phyloP scores from a whole-genome alignment of 2,329 filamentous ascomycete species.

The Nemania bipapillata region DNA sequence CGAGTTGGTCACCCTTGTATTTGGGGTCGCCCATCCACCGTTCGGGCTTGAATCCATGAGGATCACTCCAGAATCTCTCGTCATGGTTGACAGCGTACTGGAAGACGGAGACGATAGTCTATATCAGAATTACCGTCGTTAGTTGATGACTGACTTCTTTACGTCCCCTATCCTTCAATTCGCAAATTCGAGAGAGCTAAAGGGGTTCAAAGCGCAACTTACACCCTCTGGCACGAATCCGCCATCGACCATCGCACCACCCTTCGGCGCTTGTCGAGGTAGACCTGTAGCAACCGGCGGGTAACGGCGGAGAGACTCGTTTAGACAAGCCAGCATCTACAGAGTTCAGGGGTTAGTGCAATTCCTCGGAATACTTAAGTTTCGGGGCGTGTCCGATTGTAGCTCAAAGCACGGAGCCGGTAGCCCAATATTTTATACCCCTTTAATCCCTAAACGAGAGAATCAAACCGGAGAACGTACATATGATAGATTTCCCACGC shows the following conservation, averaged over 20 bases:
- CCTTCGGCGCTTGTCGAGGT: constrained; percentile 39
- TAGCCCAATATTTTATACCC: not conserved
- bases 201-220: constrained; percentile 24
- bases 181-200: not conserved
- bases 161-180: not conserved
- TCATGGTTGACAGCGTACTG: constrained; percentile 54
- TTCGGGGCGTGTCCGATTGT: not conserved
- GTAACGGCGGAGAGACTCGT: constrained; percentile 58
- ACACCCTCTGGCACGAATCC: constrained; percentile 44
- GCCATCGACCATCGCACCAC: constrained; percentile 43
- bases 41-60: constrained; percentile 54
- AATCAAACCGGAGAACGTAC: constrained; percentile 7
- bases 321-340: constrained; percentile 55
- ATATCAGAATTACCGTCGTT: not conserved
- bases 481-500: constrained; percentile 52
- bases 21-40: constrained; percentile 50
- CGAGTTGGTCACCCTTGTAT: constrained; percentile 51
- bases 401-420: not conserved
- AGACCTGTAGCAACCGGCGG: constrained; percentile 49
- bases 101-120: constrained; percentile 52
- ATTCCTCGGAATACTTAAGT: not conserved
- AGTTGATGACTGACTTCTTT: not conserved
- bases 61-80: constrained; percentile 52
- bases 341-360: not conserved
- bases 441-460: not conserved